Conservation (phyloP, 768 basidiomycete genomes). For the Collybia mongolica region DNA sequence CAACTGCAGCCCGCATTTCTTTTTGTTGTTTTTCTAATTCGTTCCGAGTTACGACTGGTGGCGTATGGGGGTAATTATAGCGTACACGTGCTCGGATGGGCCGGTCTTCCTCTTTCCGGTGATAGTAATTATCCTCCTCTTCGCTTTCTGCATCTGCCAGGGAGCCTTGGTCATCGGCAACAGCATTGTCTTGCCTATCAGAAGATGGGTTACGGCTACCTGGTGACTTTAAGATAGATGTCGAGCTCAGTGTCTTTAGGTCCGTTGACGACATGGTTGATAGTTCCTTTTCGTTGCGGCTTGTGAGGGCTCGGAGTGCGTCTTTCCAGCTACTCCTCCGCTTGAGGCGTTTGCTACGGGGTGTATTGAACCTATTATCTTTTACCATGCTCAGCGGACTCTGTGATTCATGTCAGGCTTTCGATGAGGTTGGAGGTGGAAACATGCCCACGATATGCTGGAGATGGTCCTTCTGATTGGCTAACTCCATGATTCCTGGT, state of each 20-base stretch:
- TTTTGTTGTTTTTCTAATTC: slow-evolving; percentile 49
- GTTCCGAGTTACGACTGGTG: slow-evolving; percentile 25
- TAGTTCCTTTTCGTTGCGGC: slow-evolving; percentile 32
- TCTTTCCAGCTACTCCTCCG: slow-evolving; percentile 62
- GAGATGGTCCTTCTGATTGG: slow-evolving; percentile 84
- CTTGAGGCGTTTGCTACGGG: slow-evolving; percentile 46
- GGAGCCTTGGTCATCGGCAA: slow-evolving; percentile 45
- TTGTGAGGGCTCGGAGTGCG: slow-evolving; percentile 47
- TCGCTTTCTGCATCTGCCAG: slow-evolving; percentile 56
- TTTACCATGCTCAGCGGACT: slow-evolving; percentile 91
- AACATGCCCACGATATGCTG: slow-evolving; percentile 59
- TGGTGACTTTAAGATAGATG: slow-evolving; percentile 27
- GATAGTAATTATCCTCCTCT: slow-evolving; percentile 49
- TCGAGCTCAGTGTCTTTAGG: slow-evolving; percentile 9
- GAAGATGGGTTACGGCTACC: slow-evolving; percentile 1
- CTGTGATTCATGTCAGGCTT: slow-evolving; percentile 20
- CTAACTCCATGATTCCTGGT: slow-evolving; percentile 65
- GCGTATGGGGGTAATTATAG: slow-evolving; percentile 42
- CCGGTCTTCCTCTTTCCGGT: slow-evolving; percentile 66
- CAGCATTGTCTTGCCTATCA: slow-evolving; percentile 7
- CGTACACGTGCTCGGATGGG: slow-evolving; percentile 74
- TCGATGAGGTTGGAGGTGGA: background rate
- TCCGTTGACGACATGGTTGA: background rate
- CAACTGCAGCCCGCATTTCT: slow-evolving; percentile 49
- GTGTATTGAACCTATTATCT: slow-evolving; percentile 47